Base-by-base conservation (phyloP, 305 asterid genomes). In the Plantago rigida region DNA sequence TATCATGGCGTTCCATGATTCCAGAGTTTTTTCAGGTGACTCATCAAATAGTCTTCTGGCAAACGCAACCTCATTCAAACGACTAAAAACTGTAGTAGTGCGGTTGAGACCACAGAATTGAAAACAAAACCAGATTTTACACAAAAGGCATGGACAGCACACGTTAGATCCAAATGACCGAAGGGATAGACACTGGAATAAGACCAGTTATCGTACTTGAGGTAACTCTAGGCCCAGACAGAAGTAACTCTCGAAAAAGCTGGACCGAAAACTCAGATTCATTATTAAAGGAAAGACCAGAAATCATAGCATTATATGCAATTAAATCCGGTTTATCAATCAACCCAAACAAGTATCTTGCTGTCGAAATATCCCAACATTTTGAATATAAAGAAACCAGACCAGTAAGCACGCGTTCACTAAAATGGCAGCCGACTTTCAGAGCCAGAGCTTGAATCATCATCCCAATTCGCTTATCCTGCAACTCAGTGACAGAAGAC, bases 1-100 rank as follows among this genome's bases (percentile, higher is more conserved):
- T 67, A 86, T 84, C 94, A 86, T 86, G 39, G 95, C 84, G 24
- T 89, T 86, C 94, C 95, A 84, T 19, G 87, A 80, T 17, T 86
- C 94, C 75, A 89, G 73, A 57, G 83, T 78, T 69, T 79, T 89
- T 14, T 78, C 80, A 2, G 74, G 64, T 26, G 84, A 70, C 69
- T 89, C 94, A 13, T 89, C 79, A 65, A 89, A 86, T 64, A 89
- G 73, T 81, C 71, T 73, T 60, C 82, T 73, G 10, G 89, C 92
- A 55, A 65, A 63, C 51, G 84, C 92, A 13, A 76, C 67, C 82
- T 86, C 89, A 51, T 81, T 79, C 55, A 86, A 74, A 14, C 94
- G 80, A 39, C 83, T 64, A 64, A 86, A 86, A 60, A 82, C 85
- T 15, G 95, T 84, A 8, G 84, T 77, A 63, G 50, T 17, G 89